A percentile compares a stretch with the other conserved stretches of the same genome.
phyloP scores from a whole-genome alignment of 257 asterid genomes.

The Apocynum venetum region DNA sequence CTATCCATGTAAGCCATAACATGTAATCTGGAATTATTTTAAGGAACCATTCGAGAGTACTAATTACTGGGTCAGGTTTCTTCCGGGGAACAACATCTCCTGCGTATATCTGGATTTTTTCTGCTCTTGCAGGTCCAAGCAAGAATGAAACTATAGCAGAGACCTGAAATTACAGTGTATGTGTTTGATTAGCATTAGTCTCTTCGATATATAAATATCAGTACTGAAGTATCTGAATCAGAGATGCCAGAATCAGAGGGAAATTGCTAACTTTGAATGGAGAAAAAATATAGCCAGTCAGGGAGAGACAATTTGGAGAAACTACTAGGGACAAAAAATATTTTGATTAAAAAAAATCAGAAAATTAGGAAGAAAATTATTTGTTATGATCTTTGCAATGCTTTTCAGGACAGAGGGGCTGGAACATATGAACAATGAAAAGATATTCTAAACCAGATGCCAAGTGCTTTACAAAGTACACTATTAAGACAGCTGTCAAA shows the following conservation, averaged over 20 bases:
- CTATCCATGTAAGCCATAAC: background rate
- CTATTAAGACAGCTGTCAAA: background rate
- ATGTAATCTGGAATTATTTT: background rate
- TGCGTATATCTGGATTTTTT: slow-evolving; percentile 78
- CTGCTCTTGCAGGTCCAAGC: slow-evolving; percentile 79
- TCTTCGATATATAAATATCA: background rate
- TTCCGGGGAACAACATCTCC: slow-evolving; percentile 97
- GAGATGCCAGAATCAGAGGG: background rate
- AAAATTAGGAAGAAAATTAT: background rate
- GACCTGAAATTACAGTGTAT: slow-evolving; percentile 41
- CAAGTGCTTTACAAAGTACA: background rate
- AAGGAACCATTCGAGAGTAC: slow-evolving; percentile 1
- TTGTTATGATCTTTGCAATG: background rate
- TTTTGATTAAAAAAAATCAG: too few relatives aligned
- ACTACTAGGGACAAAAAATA: too few relatives aligned
- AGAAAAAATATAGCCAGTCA: background rate
- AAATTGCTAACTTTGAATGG: background rate
- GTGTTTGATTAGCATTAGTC: background rate
- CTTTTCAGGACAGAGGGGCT: background rate
- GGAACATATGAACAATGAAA: background rate
- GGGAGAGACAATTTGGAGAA: background rate
- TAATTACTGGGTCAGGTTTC: slow-evolving; percentile 91
- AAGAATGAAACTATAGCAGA: slow-evolving; percentile 91
- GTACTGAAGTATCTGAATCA: background rate
- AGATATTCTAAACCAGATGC: background rate